These are phyloP conservation scores for Wallacemonas rigidus DNA, from an alignment of 208 protist species.

Conservation along the genomic window DNA sequence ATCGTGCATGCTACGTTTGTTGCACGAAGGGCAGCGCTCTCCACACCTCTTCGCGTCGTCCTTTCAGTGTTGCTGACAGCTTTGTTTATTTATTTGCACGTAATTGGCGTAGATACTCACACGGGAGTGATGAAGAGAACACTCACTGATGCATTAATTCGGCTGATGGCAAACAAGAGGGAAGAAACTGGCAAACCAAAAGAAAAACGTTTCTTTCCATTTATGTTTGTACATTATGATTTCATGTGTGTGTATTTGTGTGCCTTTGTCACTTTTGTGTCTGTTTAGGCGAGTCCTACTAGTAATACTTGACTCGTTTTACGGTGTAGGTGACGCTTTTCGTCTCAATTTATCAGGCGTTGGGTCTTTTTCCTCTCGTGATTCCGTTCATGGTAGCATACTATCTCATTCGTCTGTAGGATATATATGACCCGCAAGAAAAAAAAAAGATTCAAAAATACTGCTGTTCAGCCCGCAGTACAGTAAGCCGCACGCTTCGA, in stretches of 20 bases:
- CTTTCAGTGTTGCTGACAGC: background rate
- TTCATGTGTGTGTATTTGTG: background rate
- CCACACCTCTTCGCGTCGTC: constrained; percentile 2
- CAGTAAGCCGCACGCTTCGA: too few relatives aligned
- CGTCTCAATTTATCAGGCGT: too few relatives aligned
- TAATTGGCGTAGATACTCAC: background rate
- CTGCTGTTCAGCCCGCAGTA: too few relatives aligned
- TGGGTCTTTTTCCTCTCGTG: too few relatives aligned
- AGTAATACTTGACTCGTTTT: background rate
- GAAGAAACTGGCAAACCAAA: background rate
- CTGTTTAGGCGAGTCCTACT: background rate
- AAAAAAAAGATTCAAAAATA: too few relatives aligned
- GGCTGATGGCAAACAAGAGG: background rate
- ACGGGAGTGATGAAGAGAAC: background rate
- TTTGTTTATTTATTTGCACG: constrained; percentile 15
- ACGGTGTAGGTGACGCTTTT: background rate
- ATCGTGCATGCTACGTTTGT: too few relatives aligned
- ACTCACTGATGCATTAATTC: background rate
- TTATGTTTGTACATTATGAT: background rate
- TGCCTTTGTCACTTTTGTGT: background rate
- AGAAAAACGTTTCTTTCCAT: background rate
- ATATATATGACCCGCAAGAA: too few relatives aligned
- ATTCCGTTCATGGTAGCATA: too few relatives aligned
- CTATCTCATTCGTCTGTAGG: too few relatives aligned
- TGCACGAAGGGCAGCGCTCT: too few relatives aligned